Percentiles rank a stretch among this genome's conserved stretches.
Evolutionary conservation across 2,329 filamentous ascomycete genomes (phyloP).

Genomic region (Stenocarpella maydis): DNA sequence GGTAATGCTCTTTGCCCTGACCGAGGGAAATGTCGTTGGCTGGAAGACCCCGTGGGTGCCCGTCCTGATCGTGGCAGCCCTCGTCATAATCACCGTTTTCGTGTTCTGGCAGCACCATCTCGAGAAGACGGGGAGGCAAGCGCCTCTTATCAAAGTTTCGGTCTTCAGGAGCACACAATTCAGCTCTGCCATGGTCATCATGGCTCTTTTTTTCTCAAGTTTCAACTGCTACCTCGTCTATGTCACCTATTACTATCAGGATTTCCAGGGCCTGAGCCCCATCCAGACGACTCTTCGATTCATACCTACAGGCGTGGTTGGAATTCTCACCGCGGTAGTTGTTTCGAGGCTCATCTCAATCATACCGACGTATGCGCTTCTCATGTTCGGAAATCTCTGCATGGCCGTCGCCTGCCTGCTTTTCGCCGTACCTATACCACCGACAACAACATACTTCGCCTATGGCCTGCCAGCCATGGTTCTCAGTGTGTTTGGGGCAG

Average conservation of each 20-base stretch:
- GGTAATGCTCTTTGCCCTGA: constrained; percentile 71
- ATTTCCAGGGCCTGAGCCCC: constrained; percentile 67
- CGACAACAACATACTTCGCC: constrained; percentile 70
- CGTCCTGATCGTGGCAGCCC: constrained; percentile 63
- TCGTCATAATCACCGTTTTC: constrained; percentile 65
- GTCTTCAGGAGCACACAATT: constrained; percentile 69
- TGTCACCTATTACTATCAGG: constrained; percentile 75
- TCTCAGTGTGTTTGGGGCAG: constrained; percentile 70
- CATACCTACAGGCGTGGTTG: constrained; percentile 69
- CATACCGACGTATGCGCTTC: constrained; percentile 65
- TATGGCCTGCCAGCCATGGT: constrained; percentile 73
- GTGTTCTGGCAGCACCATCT: constrained; percentile 68
- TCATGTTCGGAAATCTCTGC: constrained; percentile 64
- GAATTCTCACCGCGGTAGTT: constrained; percentile 63
- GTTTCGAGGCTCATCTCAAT: constrained; percentile 64
- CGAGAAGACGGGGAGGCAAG: constrained; percentile 57
- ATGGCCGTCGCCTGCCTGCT: constrained; percentile 65
- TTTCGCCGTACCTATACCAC: constrained; percentile 70
- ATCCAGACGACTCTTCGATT: constrained; percentile 76
- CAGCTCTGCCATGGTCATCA: constrained; percentile 69
- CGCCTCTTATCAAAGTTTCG: constrained; percentile 72
- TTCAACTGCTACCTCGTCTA: constrained; percentile 76
- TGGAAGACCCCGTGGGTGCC: constrained; percentile 72
- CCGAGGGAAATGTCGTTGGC: constrained; percentile 74
- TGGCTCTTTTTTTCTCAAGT: constrained; percentile 70